Conservation (phyloP, 805 yeast species). For the Hanseniaspora valbyensis region DNA sequence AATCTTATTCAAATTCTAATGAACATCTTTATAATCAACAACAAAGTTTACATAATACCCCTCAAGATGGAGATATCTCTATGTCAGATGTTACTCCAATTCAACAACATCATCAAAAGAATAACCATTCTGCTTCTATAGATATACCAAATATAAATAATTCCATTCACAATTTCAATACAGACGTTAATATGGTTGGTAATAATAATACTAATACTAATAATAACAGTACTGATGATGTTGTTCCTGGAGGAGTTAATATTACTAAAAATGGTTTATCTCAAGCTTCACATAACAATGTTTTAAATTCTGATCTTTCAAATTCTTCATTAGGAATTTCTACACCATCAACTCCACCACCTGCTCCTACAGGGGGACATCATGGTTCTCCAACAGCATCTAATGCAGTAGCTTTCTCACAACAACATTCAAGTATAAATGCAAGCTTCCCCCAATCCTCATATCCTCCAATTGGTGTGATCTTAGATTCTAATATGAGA, state of each 20-base stretch:
- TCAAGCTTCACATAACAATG: not conserved
- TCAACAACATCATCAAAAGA: not conserved
- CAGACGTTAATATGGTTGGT: not conserved
- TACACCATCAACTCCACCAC: not conserved
- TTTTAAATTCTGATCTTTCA: not conserved
- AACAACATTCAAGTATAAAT: not conserved
- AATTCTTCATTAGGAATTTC: not conserved
- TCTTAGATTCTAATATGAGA: slow-evolving; percentile 5
- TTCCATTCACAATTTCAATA: slow-evolving; percentile 28
- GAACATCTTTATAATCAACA: not conserved
- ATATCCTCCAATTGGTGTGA: slow-evolving; percentile 13
- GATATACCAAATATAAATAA: slow-evolving; percentile 28
- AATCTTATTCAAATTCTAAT: not conserved
- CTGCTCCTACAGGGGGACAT: not conserved
- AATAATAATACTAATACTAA: no score
- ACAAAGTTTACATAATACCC: slow-evolving; percentile 2
- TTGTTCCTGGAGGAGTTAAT: not conserved
- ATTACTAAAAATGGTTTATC: not conserved
- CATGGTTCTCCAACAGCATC: not conserved
- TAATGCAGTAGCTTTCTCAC: not conserved
- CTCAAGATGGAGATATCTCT: slow-evolving; percentile 16
- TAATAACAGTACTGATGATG: no score
- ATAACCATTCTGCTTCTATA: slow-evolving; percentile 23
- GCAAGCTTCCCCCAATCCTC: slow-evolving; percentile 18
- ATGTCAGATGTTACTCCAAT: slow-evolving; percentile 18